A percentile compares a stretch with the other conserved stretches of the same genome.
These are phyloP conservation scores for Colletotrichum orbiculare DNA, from an alignment of 2,329 filamentous ascomycete genomes.

Conservation along the genomic window DNA sequence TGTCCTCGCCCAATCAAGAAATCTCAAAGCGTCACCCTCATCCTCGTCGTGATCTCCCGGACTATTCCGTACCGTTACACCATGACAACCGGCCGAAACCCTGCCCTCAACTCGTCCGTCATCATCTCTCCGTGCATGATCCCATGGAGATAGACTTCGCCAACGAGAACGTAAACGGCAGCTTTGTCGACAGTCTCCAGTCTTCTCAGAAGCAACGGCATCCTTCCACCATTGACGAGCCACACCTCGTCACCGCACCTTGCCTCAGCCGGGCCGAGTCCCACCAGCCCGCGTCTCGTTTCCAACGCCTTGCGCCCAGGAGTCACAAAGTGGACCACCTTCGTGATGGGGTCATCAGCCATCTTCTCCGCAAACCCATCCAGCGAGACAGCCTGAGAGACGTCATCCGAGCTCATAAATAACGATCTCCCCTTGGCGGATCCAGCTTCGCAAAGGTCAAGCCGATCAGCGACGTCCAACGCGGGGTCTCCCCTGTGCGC, in stretches of 20 bases:
- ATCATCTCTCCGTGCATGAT: slow-evolving; percentile 23
- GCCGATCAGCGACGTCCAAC: no score
- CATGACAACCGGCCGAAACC: background rate
- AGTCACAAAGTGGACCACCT: slow-evolving; percentile 6
- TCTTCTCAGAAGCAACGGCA: slow-evolving; percentile 17
- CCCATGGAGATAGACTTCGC: slow-evolving; percentile 20
- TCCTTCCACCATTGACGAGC: slow-evolving; percentile 16
- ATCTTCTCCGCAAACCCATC: background rate
- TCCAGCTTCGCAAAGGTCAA: background rate
- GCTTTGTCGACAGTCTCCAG: background rate
- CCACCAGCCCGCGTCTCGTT: background rate
- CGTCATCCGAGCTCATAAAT: background rate
- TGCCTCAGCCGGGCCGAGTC: background rate
- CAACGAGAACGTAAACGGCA: background rate
- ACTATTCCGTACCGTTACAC: background rate
- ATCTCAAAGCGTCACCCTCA: no score
- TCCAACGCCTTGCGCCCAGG: background rate
- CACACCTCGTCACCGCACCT: slow-evolving; percentile 18
- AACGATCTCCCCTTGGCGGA: background rate
- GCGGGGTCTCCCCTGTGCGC: background rate
- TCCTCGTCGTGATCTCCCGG: no score
- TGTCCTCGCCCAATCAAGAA: no score
- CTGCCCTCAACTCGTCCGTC: background rate
- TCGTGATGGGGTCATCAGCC: slow-evolving; percentile 3
- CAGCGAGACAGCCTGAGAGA: background rate